Evolutionary conservation across 2,329 filamentous ascomycete species (phyloP), one percentile per base, ranked within the genome.

Genomic region (Helicocarpus griseus): DNA sequence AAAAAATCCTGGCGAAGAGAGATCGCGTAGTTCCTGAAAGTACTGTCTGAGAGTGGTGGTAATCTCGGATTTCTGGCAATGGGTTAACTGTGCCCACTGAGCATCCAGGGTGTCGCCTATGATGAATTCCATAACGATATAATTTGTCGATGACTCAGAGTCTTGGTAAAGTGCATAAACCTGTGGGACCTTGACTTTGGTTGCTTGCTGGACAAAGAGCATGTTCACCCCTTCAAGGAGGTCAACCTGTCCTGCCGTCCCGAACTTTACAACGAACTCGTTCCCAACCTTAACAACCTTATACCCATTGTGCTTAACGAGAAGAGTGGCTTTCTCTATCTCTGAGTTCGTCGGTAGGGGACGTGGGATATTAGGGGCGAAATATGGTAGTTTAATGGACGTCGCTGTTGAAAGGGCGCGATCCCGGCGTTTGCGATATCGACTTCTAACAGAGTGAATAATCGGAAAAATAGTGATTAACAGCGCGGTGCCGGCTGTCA

Each of bases 191-290:
- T 48, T 53, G 6, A 67, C 49, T 41, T 44, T 57, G 19, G 62
- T 64, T 13, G 52, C 46, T 39, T 57, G 50, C 28, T 52, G 49
- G 22, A 64, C 59, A 53, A 65, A 66, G 2, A 65, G 52, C 64
- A 67, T 66, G 48, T 63, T 67, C 46, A 62, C 56, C 26, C 62
- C 63, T 58, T 68, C 64, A 11, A 61, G 50, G 5, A 64, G 56
- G 28, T 59, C 49, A 41, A 66, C 49, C 26, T 54, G 54, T 3
- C 21, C 14, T 36, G 7, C 52, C 44, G 14, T 36, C 33, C 57
- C 66, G 55, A 58, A 63, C 55, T 62, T 64, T 9, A 61, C 60
- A 5, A 59, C 55, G 48, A 58, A 62, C 36, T 59, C 29, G 24
- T 56, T 17, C 17, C 54, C 55, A 31, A 65, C 52, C 36, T 44